phyloP scores from a whole-genome alignment of 2,329 filamentous ascomycete genomes.

The Acrocalymma vagum region DNA sequence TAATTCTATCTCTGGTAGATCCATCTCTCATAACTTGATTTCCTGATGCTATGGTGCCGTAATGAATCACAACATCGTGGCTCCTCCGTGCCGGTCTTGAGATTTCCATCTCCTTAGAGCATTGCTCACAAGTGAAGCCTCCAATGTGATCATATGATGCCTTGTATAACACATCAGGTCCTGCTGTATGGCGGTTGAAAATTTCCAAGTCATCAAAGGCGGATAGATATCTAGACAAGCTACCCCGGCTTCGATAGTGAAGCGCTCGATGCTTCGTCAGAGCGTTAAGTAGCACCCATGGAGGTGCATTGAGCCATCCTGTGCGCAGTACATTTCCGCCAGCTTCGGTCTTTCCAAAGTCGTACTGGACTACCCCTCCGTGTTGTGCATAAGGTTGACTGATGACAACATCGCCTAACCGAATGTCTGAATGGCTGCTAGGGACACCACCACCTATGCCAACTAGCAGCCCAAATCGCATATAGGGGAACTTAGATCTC shows the following conservation, averaged over 20 bases:
- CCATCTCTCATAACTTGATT: slow-evolving; percentile 17
- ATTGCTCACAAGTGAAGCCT: slow-evolving; percentile 7
- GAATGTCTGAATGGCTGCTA: slow-evolving; percentile 1
- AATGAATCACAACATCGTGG: slow-evolving; percentile 5
- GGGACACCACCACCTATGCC: slow-evolving; percentile 46
- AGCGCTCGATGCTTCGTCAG: slow-evolving; percentile 2
- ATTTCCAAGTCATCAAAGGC: neutral
- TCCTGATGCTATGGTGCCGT: slow-evolving; percentile 15
- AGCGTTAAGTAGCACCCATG: slow-evolving; percentile 9
- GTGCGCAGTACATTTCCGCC: slow-evolving; percentile 5
- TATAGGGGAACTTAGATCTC: slow-evolving; percentile 31
- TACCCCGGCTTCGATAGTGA: neutral
- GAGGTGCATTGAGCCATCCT: slow-evolving; percentile 15
- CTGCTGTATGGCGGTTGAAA: slow-evolving; percentile 1
- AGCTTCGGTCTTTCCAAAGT: slow-evolving; percentile 5
- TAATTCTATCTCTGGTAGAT: slow-evolving; percentile 4
- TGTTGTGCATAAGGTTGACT: slow-evolving; percentile 8
- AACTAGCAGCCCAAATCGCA: slow-evolving; percentile 51
- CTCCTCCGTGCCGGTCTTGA: neutral
- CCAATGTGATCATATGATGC: slow-evolving; percentile 5
- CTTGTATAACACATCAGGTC: slow-evolving; percentile 2
- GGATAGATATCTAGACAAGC: slow-evolving; percentile 1
- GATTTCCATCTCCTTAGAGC: slow-evolving; percentile 4
- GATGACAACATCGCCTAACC: slow-evolving; percentile 16
- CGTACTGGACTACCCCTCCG: slow-evolving; percentile 14